Evolutionary conservation across 2,329 filamentous ascomycete species (phyloP).

Genomic region (Phialemonium atrogriseum): DNA sequence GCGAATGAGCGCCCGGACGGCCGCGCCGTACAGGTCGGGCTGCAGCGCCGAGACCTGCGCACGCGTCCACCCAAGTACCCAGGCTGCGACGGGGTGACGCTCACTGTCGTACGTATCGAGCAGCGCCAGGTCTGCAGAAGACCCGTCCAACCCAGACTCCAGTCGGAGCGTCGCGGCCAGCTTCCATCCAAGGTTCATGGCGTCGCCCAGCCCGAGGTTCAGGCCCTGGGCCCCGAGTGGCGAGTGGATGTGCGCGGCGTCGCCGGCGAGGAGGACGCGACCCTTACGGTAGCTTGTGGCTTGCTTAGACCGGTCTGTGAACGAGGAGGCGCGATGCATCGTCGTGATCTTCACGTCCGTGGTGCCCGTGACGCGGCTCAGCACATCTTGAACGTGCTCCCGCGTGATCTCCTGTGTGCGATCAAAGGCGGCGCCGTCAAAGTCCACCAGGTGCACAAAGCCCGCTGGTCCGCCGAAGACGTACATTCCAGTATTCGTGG

Average conservation of each 20-base stretch:
- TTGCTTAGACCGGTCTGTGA: slow-evolving; percentile 16
- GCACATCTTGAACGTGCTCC: slow-evolving; percentile 14
- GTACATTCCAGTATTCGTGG: too few relatives aligned
- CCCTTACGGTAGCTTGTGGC: slow-evolving; percentile 27
- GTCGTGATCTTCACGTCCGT: slow-evolving; percentile 16
- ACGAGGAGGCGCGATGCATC: slow-evolving; percentile 15
- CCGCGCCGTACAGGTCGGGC: slow-evolving; percentile 18
- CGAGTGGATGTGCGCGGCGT: slow-evolving; percentile 41
- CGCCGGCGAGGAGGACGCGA: slow-evolving; percentile 39
- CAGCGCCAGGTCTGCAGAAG: slow-evolving; percentile 17
- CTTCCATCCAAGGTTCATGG: slow-evolving; percentile 44
- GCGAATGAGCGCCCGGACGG: slow-evolving; percentile 15
- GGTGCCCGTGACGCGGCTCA: slow-evolving; percentile 13
- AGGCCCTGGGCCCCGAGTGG: slow-evolving; percentile 41
- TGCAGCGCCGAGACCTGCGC: slow-evolving; percentile 23
- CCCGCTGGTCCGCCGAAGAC: too few relatives aligned
- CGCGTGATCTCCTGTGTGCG: slow-evolving; percentile 9
- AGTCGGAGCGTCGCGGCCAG: slow-evolving; percentile 31
- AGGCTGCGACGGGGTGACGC: slow-evolving; percentile 31
- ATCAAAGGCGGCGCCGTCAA: slow-evolving; percentile 15
- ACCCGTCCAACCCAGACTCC: too few relatives aligned
- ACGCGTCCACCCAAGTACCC: slow-evolving; percentile 27
- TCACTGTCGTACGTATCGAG: slow-evolving; percentile 40
- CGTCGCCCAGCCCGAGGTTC: slow-evolving; percentile 42
- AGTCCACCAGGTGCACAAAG: slow-evolving; percentile 13